Base-by-base conservation (phyloP, 1,284 basidiomycete species). In the Pseudozyma sp. region DNA sequence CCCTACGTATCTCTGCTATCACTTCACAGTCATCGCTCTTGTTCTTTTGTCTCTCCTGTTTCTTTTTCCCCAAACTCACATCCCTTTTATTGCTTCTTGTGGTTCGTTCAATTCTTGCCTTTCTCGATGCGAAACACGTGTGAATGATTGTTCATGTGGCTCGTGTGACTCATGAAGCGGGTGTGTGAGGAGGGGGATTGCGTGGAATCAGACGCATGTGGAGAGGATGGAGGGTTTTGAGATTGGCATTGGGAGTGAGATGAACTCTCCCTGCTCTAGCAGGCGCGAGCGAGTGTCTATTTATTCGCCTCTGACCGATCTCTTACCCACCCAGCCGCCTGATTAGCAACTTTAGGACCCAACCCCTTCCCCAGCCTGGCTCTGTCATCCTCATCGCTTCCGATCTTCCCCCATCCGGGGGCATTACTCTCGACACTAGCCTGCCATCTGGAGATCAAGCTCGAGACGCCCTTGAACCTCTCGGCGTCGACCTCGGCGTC, bases 341-440 rank as follows among this genome's bases (percentile, higher is more conserved):
- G 49, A 29, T 54, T 51, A 7, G 58, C 65, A 1, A 60, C 54
- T 17, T 54, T 57, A 1, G 58, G 50, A 2, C 65, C 62, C 7
- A 58, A 39, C 0, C 54, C 55, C 10, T 19, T 40, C 2, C 54
- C 53, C 34, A 52, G 29, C 13, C 48, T 56, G 1, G 48, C 47
- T 24, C 53, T 54, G 14, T 37, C 44, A 3, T n/a, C 52, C 24
- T 16, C 34, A 16, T 30, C 50, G 19, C 10, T 58, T 17, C 76
- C 76, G 29, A 78, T 54, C 10, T n/a, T 52, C 0, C 77, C 77
- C 77, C 77, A 79, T 5, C 77, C 77, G 2, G 72, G 75, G 0
- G 77, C 77, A 16, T 69, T 68, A 7, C 50, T 45, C 29, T 75
- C 68, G 10, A 71, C 76, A 44, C 64, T 75, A 39, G 68, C 63